Percentiles rank a stretch among this genome's conserved stretches.
Conservation (phyloP, 805 yeast species). For the Metschnikowia kunwiensis region DNA sequence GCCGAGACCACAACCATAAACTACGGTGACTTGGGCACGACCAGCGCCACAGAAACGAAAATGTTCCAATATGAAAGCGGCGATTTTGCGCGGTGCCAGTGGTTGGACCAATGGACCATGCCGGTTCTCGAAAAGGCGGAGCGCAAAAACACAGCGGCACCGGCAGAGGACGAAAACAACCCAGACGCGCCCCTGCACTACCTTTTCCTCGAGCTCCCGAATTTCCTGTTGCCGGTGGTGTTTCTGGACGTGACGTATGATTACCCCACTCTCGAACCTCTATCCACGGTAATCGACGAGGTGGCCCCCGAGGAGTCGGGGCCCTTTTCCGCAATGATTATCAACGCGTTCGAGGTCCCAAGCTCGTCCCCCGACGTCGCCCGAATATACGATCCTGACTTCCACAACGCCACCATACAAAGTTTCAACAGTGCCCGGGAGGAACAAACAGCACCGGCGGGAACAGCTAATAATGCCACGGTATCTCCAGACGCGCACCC, state of each 20-base stretch:
- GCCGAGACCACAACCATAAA: slow-evolving; percentile 13
- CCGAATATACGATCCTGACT: slow-evolving; percentile 47
- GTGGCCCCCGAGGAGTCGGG: slow-evolving; percentile 6
- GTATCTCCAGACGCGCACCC: slow-evolving; percentile 50
- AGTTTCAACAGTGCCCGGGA: slow-evolving; percentile 11
- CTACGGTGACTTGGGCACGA: slow-evolving; percentile 21
- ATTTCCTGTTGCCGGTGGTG: slow-evolving; percentile 70
- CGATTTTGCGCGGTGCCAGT: slow-evolving; percentile 55
- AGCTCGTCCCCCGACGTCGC: slow-evolving; percentile 20
- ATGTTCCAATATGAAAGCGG: slow-evolving; percentile 67
- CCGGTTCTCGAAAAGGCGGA: slow-evolving; percentile 45
- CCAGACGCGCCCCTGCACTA: slow-evolving; percentile 17
- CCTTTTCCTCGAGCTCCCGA: slow-evolving; percentile 46
- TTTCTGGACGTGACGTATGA: slow-evolving; percentile 54
- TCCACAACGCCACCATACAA: slow-evolving; percentile 18
- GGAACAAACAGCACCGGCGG: slow-evolving; percentile 6
- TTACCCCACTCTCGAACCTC: slow-evolving; percentile 9
- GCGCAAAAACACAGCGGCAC: not conserved
- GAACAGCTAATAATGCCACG: not conserved
- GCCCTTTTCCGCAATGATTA: slow-evolving; percentile 33
- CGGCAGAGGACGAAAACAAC: not conserved
- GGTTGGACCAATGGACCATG: slow-evolving; percentile 72
- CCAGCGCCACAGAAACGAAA: slow-evolving; percentile 44
- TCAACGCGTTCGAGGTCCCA: slow-evolving; percentile 34
- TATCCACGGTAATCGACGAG: slow-evolving; percentile 6